These are phyloP conservation scores for Lolium rigidum DNA, from an alignment of 176 grass and related monocot genomes.

Conservation along the genomic window DNA sequence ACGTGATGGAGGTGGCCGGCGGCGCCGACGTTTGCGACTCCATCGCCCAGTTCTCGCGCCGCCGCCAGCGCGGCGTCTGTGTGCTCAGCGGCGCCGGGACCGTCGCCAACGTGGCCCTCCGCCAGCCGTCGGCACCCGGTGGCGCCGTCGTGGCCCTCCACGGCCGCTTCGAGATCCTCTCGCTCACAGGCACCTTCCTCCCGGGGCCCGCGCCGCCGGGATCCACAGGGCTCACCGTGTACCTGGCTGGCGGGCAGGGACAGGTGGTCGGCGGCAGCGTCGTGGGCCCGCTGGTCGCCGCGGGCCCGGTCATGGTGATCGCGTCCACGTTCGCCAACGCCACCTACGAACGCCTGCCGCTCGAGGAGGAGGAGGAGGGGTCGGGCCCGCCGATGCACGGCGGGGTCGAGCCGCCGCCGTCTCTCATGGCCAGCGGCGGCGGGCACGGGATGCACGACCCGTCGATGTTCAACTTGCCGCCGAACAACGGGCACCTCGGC, in stretches of 20 bases:
- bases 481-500: conserved; percentile 59
- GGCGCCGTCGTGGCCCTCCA: conserved; percentile 80
- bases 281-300: conserved; percentile 75
- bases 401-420: conserved; percentile 39
- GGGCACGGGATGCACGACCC: conserved; percentile 72
- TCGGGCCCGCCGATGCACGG: conserved; percentile 44
- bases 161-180: conserved; percentile 95
- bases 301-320: conserved; percentile 88
- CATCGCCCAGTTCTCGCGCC: conserved; percentile 89
- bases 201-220: conserved; percentile 85
- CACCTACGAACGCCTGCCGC: conserved; percentile 85
- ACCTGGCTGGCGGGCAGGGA: conserved; percentile 85
- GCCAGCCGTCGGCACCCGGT: conserved; percentile 73
- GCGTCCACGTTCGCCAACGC: conserved; percentile 98
- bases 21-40: conserved; percentile 86
- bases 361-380: conserved; percentile 79
- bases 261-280: conserved; percentile 92
- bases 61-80: conserved; percentile 91
- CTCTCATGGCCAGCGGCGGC: conserved; percentile 44
- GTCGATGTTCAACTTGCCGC: conserved; percentile 71
- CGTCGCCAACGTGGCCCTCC: conserved; percentile 86
- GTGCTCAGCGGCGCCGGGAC: conserved; percentile 88
- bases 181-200: conserved; percentile 88
- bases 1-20: conserved; percentile 90
- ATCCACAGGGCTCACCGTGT: conserved; percentile 90